phyloP scores from a whole-genome alignment of 768 basidiomycete species.

The Russula virescens region DNA sequence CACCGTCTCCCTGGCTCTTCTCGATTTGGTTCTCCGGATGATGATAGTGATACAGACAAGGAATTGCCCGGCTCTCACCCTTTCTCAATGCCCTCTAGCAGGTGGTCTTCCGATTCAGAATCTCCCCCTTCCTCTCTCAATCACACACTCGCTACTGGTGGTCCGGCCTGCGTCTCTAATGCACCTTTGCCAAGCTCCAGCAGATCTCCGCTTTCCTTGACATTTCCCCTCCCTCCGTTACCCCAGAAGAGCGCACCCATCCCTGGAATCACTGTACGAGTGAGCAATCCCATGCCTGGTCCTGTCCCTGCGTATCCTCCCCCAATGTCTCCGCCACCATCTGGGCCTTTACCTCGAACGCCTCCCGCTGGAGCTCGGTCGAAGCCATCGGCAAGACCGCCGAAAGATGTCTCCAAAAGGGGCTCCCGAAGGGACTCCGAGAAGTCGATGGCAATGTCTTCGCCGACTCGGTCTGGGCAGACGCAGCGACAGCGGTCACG shows the following conservation, averaged over 20 bases:
- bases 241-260: not conserved
- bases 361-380: not conserved
- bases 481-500: not conserved
- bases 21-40: not conserved
- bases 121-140: slow-evolving; percentile 6
- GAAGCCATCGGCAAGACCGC: not conserved
- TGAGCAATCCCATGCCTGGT: slow-evolving; percentile 5
- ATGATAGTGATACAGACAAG: not conserved
- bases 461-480: not conserved
- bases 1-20: not conserved
- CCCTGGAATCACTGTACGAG: slow-evolving; percentile 15
- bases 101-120: slow-evolving; percentile 10
- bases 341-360: slow-evolving; percentile 5
- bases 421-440: not conserved
- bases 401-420: not conserved
- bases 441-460: not conserved
- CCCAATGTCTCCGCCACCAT: slow-evolving; percentile 12
- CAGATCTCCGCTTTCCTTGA: slow-evolving; percentile 17
- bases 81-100: slow-evolving; percentile 8
- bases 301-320: slow-evolving; percentile 18
- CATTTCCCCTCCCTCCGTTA: slow-evolving; percentile 22
- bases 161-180: not conserved
- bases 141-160: not conserved
- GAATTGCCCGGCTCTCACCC: not conserved
- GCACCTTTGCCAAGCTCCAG: not conserved